Evolutionary conservation across 1,139 yeast genomes (phyloP).

Genomic region (Saccharomyces pastorianus): DNA sequence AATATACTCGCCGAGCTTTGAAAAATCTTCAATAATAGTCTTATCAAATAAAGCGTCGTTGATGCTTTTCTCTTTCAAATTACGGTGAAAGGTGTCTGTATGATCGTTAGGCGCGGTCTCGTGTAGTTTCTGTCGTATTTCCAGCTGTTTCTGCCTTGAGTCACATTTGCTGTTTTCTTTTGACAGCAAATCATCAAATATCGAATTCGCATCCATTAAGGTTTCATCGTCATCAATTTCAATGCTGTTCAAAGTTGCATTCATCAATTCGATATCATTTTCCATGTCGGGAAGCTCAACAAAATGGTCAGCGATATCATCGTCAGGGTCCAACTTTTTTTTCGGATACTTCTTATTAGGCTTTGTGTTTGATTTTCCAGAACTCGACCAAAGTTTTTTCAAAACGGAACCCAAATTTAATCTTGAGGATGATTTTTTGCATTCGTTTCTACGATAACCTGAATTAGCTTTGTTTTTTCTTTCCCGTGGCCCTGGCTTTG

Average conservation of each 20-base stretch:
- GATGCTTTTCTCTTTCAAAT: not conserved
- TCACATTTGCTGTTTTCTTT: conserved; percentile 11
- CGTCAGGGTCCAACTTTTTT: not conserved
- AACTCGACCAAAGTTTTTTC: not conserved
- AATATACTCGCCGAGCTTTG: conserved; percentile 15
- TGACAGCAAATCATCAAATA: conserved; percentile 23
- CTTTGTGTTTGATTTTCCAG: not conserved
- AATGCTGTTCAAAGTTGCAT: not conserved
- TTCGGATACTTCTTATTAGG: not conserved
- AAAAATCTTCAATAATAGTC: conserved; percentile 15
- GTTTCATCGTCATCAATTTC: conserved; percentile 8
- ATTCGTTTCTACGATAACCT: not conserved
- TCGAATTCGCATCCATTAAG: conserved; percentile 23
- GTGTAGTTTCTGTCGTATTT: not conserved
- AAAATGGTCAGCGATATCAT: not conserved
- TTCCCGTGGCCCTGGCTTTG: not conserved
- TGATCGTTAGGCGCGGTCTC: not conserved
- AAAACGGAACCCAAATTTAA: not conserved
- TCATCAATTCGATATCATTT: not conserved
- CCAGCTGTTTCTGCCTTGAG: not conserved
- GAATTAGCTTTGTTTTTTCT: not conserved
- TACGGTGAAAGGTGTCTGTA: not conserved
- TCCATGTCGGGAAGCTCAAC: not conserved
- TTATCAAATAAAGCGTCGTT: conserved; percentile 9
- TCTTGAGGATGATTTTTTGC: not conserved